These are phyloP conservation scores for Macroventuria anomochaeta DNA, from an alignment of 2,329 filamentous ascomycete species.

Conservation along the genomic window DNA sequence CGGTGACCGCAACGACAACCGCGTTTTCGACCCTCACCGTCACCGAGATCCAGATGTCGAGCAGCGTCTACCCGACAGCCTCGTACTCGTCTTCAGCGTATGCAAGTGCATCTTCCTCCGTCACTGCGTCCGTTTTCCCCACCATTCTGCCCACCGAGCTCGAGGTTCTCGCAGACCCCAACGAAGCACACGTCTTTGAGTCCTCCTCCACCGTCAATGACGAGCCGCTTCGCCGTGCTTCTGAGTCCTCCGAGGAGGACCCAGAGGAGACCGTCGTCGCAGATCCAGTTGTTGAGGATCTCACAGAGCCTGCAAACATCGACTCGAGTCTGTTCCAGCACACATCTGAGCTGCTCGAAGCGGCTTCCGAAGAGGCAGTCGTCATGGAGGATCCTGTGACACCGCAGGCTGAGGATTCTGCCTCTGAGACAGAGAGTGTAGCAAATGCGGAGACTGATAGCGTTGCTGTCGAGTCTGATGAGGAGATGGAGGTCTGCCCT, in stretches of 20 bases:
- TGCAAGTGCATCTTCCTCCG: background rate
- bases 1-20: constrained; percentile 28
- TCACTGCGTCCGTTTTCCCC: background rate
- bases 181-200: constrained; percentile 12
- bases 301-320: constrained; percentile 16
- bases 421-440: constrained; percentile 5
- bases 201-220: constrained; percentile 10
- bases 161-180: constrained; percentile 7
- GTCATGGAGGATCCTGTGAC: constrained; percentile 17
- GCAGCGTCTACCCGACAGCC: constrained; percentile 6
- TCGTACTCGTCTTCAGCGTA: constrained; percentile 6
- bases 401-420: constrained; percentile 13
- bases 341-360: constrained; percentile 11
- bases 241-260: constrained; percentile 11
- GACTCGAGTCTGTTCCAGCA: constrained; percentile 11
- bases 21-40: constrained; percentile 38
- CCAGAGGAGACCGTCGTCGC: constrained; percentile 14
- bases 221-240: constrained; percentile 14
- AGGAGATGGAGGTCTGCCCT: constrained; percentile 17
- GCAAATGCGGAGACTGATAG: constrained; percentile 7
- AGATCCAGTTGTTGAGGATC: constrained; percentile 12
- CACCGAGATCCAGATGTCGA: constrained; percentile 27
- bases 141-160: constrained; percentile 6
- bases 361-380: constrained; percentile 4
- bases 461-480: constrained; percentile 14